Percentiles rank a stretch among this genome's conserved stretches.
Conservation (phyloP, 169 alveolate genomes). For the Plasmodium fragile region DNA sequence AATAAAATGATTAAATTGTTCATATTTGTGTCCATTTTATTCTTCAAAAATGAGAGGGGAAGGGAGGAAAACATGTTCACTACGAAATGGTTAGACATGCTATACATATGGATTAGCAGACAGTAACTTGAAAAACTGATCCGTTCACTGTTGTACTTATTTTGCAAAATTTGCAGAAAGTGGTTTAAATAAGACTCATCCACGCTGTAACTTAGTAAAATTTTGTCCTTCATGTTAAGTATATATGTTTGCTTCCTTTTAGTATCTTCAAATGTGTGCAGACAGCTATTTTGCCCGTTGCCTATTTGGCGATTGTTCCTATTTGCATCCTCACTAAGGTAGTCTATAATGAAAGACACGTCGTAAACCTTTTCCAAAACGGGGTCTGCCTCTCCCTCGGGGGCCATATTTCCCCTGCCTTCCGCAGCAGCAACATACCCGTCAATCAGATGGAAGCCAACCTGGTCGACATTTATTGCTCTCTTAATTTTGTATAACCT, state of each 20-base stretch:
- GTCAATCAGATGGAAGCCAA: slow-evolving; percentile 17
- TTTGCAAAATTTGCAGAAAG: slow-evolving; percentile 27
- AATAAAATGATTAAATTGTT: slow-evolving; percentile 33
- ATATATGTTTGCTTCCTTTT: slow-evolving; percentile 24
- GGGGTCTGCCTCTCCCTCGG: not conserved
- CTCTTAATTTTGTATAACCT: slow-evolving; percentile 37
- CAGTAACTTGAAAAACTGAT: slow-evolving; percentile 44
- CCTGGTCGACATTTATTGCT: not conserved
- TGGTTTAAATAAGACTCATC: slow-evolving; percentile 54
- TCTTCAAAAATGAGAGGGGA: slow-evolving; percentile 52
- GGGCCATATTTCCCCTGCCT: not conserved
- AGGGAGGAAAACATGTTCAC: slow-evolving; percentile 21
- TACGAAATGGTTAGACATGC: slow-evolving; percentile 71
- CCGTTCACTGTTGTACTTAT: slow-evolving; percentile 57
- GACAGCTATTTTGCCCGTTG: not conserved
- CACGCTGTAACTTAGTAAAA: slow-evolving; percentile 27
- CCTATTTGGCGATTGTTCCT: not conserved
- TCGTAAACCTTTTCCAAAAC: slow-evolving; percentile 60
- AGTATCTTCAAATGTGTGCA: slow-evolving; percentile 21
- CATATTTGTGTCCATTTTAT: slow-evolving; percentile 39
- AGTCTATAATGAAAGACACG: slow-evolving; percentile 44
- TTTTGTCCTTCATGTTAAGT: slow-evolving; percentile 32
- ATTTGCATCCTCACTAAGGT: not conserved
- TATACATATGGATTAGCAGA: slow-evolving; percentile 46
- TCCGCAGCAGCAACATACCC: not conserved